Evolutionary conservation across 192 early-diverging fungal species (phyloP), one percentile per base, ranked within the genome.

Genomic region (Entomortierella chlamydospora): DNA sequence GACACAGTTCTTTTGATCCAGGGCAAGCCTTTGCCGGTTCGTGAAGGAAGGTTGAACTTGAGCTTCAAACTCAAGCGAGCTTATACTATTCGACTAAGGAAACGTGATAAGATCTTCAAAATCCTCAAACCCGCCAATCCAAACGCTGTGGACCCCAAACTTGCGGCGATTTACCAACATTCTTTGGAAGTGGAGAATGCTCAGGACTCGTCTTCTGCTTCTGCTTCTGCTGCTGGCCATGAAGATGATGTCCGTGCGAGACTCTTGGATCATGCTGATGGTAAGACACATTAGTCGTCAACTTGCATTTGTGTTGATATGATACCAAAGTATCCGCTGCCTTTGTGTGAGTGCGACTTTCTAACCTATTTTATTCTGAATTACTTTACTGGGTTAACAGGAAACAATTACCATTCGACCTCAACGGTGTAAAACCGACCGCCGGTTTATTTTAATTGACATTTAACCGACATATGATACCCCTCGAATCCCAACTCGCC

Each of bases 1-100:
- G 76, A 79, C 31, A 70, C 57, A 10, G 41, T 57, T 9, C 63
- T 79, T 5, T 29, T 79, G 18, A 31, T 79, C 25, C 68, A 64
- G 28, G 56, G 57, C 4, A 58, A 65, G 30, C 61, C 68, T 8
- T 39, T 79, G 30, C 76, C 67, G 53, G 30, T 66, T 13, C 45
- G 68, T 2, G 76, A 79, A 28, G 61, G 61, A 41, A 59, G 60
- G 5, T 43, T 53, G 22, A 20, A 57, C 8, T 51, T 79, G 51
- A 60, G 56, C 22, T 3, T 28, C 29, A 79, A 70, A 42, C 52
- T 79, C 22, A 42, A 64, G 57, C 45, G 67, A 6, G 76, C 76
- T 8, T 61, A 79, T 28, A 70, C 67, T 18, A 70, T 70, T 20
- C 76, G 76, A 1, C 29, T 64, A 10, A 64, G 62, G 4, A 79